Percentiles rank a stretch among this genome's conserved stretches.
phyloP scores from a whole-genome alignment of 2,329 filamentous ascomycete species.

The Metarhizium guizhouense region DNA sequence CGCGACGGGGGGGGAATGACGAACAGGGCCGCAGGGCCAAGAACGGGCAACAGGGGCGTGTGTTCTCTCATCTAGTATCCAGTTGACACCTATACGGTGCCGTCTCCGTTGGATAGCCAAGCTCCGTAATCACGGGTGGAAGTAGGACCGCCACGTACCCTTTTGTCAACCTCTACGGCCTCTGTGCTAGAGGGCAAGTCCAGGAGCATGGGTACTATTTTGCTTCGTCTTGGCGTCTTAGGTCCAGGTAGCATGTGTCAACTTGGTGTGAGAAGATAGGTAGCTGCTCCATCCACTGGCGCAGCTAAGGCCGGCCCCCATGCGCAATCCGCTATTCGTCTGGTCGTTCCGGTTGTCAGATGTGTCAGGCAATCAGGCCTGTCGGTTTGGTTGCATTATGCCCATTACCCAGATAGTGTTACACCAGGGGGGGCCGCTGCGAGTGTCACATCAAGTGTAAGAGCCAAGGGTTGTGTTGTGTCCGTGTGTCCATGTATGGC shows the following conservation, averaged over 20 bases:
- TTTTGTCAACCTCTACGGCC: background rate
- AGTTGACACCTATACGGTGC: background rate
- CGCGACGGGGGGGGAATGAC: background rate
- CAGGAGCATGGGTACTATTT: background rate
- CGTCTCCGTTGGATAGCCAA: background rate
- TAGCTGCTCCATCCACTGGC: background rate
- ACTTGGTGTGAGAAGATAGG: background rate
- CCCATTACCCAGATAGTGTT: background rate
- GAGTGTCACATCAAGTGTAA: background rate
- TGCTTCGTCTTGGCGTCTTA: constrained; percentile 1
- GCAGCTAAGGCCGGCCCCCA: background rate
- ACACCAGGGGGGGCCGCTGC: background rate
- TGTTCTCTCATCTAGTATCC: background rate
- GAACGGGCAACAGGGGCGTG: background rate
- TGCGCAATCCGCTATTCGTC: background rate
- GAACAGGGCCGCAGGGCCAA: background rate
- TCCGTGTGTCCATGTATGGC: background rate
- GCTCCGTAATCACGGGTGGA: background rate
- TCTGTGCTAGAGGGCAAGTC: background rate
- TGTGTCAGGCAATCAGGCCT: background rate
- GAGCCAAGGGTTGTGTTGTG: background rate
- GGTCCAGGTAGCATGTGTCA: background rate
- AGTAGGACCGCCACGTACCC: background rate
- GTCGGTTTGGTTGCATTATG: background rate
- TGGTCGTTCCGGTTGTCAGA: background rate